phyloP scores from a whole-genome alignment of 176 grass and related monocot genomes.

The Juncus effusus region DNA sequence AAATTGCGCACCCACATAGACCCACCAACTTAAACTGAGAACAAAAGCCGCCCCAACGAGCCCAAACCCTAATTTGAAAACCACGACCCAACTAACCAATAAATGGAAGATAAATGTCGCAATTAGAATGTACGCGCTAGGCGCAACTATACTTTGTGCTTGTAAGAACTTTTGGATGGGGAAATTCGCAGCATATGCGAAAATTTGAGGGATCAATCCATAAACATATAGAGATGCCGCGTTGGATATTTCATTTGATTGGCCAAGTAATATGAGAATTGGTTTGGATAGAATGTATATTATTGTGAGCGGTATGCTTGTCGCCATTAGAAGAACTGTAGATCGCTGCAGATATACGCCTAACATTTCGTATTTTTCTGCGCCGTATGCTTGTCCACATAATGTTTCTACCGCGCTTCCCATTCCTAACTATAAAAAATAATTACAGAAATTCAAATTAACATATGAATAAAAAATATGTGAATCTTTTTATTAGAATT shows the following conservation, averaged over 20 bases:
- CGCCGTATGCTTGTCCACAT: slow-evolving; percentile 82
- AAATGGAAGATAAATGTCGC: slow-evolving; percentile 49
- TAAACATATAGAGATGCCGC: slow-evolving; percentile 62
- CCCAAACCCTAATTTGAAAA: slow-evolving; percentile 47
- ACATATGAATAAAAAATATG: too few species aligned
- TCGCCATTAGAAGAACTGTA: slow-evolving; percentile 59
- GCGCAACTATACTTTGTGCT: slow-evolving; percentile 86
- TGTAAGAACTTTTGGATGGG: slow-evolving; percentile 91
- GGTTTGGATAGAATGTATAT: slow-evolving; percentile 69
- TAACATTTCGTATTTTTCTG: slow-evolving; percentile 70
- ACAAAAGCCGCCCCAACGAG: slow-evolving; percentile 68
- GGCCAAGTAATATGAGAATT: slow-evolving; percentile 53
- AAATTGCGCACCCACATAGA: slow-evolving; percentile 63
- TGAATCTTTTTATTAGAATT: too few species aligned
- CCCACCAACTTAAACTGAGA: slow-evolving; percentile 73
- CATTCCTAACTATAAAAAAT: slow-evolving; percentile 58
- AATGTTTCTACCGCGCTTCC: slow-evolving; percentile 92
- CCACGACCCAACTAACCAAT: slow-evolving; percentile 59
- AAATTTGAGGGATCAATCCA: slow-evolving; percentile 93
- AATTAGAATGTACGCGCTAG: slow-evolving; percentile 75
- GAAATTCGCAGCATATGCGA: slow-evolving; percentile 80
- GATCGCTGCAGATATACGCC: slow-evolving; percentile 82
- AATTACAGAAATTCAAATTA: neutral
- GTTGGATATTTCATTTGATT: slow-evolving; percentile 69
- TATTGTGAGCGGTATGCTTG: slow-evolving; percentile 61